Conservation (phyloP, 805 yeast species). For the Suhomyces canberraensis region DNA sequence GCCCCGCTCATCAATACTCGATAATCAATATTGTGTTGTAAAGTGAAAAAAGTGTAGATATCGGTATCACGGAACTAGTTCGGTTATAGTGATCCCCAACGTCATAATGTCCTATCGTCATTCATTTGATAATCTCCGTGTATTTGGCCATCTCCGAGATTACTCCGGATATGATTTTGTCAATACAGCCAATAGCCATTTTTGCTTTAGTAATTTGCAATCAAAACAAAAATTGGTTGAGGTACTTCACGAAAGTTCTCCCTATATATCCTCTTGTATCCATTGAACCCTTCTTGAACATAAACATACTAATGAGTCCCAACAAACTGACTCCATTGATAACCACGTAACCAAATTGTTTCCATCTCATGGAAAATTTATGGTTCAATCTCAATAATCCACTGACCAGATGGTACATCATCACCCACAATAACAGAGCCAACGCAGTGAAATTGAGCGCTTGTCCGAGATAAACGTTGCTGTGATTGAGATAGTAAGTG, state of each 20-base stretch:
- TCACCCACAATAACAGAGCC: conserved; percentile 30
- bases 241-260: conserved; percentile 26
- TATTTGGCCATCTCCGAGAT: too few species aligned
- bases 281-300: conserved; percentile 18
- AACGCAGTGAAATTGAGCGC: conserved; percentile 28
- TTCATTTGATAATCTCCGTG: too few species aligned
- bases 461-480: conserved; percentile 19
- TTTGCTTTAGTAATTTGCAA: too few species aligned
- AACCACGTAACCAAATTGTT: conserved; percentile 43
- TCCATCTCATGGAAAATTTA: conserved; percentile 36
- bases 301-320: conserved; percentile 35
- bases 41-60: too few species aligned
- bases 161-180: too few species aligned
- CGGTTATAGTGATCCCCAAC: too few species aligned
- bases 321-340: conserved; percentile 35
- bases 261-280: conserved; percentile 28
- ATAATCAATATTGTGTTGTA: too few species aligned
- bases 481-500: conserved; percentile 24
- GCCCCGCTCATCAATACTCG: too few species aligned
- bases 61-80: too few species aligned
- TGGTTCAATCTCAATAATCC: conserved; percentile 51
- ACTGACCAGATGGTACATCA: conserved; percentile 51
- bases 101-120: too few species aligned
- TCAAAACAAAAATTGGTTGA: conserved; percentile 13
- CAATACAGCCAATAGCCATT: too few species aligned